phyloP scores from a whole-genome alignment of 1,284 basidiomycete species.

The Agroathelia rolfsii region DNA sequence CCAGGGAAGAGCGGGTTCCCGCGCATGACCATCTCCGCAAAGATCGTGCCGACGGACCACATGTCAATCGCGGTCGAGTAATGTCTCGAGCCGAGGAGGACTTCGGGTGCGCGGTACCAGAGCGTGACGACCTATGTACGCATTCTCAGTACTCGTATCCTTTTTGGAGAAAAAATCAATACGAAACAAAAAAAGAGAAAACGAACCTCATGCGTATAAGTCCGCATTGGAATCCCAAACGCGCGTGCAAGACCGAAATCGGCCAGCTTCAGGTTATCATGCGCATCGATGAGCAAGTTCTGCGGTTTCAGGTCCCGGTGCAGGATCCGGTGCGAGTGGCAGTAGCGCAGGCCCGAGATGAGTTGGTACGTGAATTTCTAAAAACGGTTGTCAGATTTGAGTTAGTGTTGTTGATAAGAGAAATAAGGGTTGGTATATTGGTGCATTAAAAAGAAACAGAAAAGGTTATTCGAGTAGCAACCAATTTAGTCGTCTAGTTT shows the following conservation, averaged over 20 bases:
- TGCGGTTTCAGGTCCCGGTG: constrained; percentile 98
- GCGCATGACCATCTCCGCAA: constrained; percentile 86
- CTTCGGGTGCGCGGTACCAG: constrained; percentile 98
- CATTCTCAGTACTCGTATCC: too few relatives aligned
- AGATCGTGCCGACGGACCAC: constrained; percentile 96
- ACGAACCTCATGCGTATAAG: constrained; percentile 93
- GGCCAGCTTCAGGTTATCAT: constrained; percentile 87
- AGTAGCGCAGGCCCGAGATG: constrained; percentile 83
- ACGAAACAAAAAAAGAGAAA: constrained; percentile 10
- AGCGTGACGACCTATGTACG: constrained; percentile 95
- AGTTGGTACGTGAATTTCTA: constrained; percentile 90
- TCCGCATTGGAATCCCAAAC: constrained; percentile 95
- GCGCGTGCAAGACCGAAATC: constrained; percentile 96
- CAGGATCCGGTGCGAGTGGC: constrained; percentile 92
- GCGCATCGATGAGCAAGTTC: constrained; percentile 89
- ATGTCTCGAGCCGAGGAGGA: constrained; percentile 89
- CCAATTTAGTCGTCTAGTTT: too few relatives aligned
- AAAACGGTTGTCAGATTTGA: constrained; percentile 3
- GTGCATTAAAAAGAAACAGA: too few relatives aligned
- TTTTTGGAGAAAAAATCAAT: constrained; percentile 4
- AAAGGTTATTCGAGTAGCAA: too few relatives aligned
- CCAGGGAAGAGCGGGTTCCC: constrained; percentile 93
- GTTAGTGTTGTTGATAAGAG: too few relatives aligned
- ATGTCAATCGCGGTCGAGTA: constrained; percentile 97
- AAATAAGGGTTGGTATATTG: too few relatives aligned